These are phyloP conservation scores for Phytophthora parvispora DNA, from an alignment of 352 stramenopile genomes.

Conservation along the genomic window DNA sequence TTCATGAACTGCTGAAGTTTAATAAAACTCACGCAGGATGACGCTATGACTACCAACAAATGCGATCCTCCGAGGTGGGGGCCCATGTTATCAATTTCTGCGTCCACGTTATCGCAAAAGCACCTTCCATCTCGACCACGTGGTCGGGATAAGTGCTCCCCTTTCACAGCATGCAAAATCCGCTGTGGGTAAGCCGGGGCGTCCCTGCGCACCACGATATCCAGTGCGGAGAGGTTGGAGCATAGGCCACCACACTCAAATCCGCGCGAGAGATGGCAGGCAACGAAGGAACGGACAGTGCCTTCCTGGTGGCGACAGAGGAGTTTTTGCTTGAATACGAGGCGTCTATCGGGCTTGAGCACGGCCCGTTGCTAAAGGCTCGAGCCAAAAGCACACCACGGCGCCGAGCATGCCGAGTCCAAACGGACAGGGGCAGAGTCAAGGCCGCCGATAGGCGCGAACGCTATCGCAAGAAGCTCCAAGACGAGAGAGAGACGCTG, in stretches of 20 bases:
- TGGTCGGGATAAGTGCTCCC: no score
- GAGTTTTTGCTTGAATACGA: constrained; percentile 18
- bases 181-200: no score
- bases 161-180: no score
- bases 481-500: constrained; percentile 16
- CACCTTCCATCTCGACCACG: no score
- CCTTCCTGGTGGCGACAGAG: constrained; percentile 6
- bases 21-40: no score
- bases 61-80: no score
- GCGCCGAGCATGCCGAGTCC: not conserved
- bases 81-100: no score
- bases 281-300: constrained; percentile 9
- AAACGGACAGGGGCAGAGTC: not conserved
- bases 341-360: not conserved
- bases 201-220: no score
- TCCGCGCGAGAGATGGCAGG: constrained; percentile 3
- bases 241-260: not conserved
- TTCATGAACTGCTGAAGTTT: no score
- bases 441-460: constrained; percentile 16
- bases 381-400: not conserved
- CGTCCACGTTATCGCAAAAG: no score
- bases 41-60: no score
- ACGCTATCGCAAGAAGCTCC: constrained; percentile 21
- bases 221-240: no score
- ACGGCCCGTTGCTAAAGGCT: not conserved